Conservation (phyloP, 225 moss, liverwort and hornwort species). For the Lunularia cruciata region DNA sequence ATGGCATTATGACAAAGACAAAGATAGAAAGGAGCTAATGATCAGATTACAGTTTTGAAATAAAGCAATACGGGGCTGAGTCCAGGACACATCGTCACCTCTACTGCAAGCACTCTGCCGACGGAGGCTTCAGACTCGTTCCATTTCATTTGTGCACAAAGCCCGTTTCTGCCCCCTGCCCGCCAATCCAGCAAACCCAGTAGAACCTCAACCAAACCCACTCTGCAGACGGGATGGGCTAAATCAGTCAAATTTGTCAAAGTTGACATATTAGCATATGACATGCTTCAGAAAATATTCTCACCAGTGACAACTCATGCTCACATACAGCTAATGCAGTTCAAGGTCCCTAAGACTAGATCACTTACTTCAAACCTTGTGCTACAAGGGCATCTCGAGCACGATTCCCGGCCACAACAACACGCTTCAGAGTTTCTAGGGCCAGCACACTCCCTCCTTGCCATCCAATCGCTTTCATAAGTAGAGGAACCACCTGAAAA, state of each 20-base stretch:
- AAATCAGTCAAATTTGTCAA: too few species aligned
- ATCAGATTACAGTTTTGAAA: background rate
- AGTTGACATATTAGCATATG: background rate
- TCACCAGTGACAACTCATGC: too few species aligned
- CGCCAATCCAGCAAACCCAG: slow-evolving; percentile 93
- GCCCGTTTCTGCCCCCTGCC: slow-evolving; percentile 85
- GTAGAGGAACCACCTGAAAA: slow-evolving; percentile 78
- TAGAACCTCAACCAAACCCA: slow-evolving; percentile 81
- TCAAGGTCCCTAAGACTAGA: background rate
- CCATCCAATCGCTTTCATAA: slow-evolving; percentile 98
- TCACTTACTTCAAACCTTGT: slow-evolving; percentile 80
- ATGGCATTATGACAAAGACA: background rate
- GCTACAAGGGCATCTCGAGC: slow-evolving; percentile 94
- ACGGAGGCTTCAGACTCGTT: slow-evolving; percentile 94
- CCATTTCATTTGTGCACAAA: slow-evolving; percentile 94
- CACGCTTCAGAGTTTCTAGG: slow-evolving; percentile 83
- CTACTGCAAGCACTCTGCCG: slow-evolving; percentile 87
- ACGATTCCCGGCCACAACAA: slow-evolving; percentile 89
- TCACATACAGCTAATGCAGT: too few species aligned
- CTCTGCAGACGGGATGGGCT: slow-evolving; percentile 64
- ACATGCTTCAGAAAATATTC: background rate
- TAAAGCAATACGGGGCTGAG: background rate
- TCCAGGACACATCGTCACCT: slow-evolving; percentile 43
- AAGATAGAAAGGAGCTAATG: background rate
- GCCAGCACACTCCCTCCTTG: slow-evolving; percentile 94